These are phyloP conservation scores for Leishmania tarentolae DNA, from an alignment of 208 protist genomes.

Conservation along the genomic window DNA sequence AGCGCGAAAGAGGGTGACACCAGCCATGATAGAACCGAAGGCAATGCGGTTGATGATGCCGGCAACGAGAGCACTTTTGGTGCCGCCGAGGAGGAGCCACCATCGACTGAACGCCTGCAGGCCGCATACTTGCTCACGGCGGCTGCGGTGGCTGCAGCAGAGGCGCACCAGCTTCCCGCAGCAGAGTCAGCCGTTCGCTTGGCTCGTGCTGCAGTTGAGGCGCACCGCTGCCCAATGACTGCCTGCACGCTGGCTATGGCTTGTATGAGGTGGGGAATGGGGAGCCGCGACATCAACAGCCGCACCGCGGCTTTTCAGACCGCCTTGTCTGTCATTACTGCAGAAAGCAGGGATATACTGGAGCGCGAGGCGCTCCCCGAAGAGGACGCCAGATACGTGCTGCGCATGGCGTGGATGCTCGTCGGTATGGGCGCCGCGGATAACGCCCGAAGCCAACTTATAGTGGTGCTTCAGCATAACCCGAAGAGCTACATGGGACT, in stretches of 20 bases:
- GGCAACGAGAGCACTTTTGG: not conserved
- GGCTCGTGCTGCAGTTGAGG: slow-evolving; percentile 44
- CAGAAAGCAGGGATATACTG: slow-evolving; percentile 22
- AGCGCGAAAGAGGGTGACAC: slow-evolving; percentile 13
- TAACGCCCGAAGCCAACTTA: slow-evolving; percentile 29
- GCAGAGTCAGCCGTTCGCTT: slow-evolving; percentile 40
- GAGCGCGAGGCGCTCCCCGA: slow-evolving; percentile 7
- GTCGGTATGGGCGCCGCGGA: slow-evolving; percentile 43
- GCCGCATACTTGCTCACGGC: slow-evolving; percentile 64
- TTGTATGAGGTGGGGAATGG: slow-evolving; percentile 29
- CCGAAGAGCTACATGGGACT: slow-evolving; percentile 52
- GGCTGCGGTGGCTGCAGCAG: slow-evolving; percentile 37
- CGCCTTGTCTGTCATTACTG: slow-evolving; percentile 16
- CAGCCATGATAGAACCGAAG: not conserved
- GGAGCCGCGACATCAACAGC: slow-evolving; percentile 20
- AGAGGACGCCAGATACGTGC: slow-evolving; percentile 38
- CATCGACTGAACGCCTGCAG: slow-evolving; percentile 39
- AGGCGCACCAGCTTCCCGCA: slow-evolving; percentile 30
- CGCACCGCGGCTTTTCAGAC: slow-evolving; percentile 25
- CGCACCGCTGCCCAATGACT: slow-evolving; percentile 42
- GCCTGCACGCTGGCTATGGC: slow-evolving; percentile 44
- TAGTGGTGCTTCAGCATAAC: slow-evolving; percentile 32
- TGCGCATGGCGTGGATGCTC: slow-evolving; percentile 65
- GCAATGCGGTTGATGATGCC: not conserved
- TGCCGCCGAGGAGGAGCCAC: not conserved